Conservation (phyloP, 192 early-diverging fungal genomes). For the Globomyces pollinis-pini region DNA sequence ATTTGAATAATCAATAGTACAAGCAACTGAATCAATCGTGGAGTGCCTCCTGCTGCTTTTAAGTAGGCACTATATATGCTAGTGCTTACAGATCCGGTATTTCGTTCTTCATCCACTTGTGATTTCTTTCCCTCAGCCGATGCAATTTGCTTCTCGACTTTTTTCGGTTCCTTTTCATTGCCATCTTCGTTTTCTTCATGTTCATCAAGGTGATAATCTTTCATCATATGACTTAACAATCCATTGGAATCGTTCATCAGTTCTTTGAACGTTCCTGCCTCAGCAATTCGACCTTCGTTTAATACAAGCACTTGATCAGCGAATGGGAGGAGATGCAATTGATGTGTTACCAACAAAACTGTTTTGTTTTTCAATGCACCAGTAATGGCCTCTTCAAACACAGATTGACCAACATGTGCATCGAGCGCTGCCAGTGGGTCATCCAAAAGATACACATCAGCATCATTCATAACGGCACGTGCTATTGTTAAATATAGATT, state of each 20-base stretch:
- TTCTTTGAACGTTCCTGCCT: conserved; percentile 26
- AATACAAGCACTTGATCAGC: conserved; percentile 65
- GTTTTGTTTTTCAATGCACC: conserved; percentile 61
- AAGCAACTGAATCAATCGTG: conserved; percentile 20
- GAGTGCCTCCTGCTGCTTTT: conserved; percentile 27
- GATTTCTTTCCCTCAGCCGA: conserved; percentile 10
- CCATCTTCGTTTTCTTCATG: neutral
- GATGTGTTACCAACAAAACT: conserved; percentile 68
- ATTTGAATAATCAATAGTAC: conserved; percentile 5
- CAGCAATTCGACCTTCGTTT: conserved; percentile 55
- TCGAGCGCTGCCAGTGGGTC: conserved; percentile 57
- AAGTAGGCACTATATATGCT: conserved; percentile 35
- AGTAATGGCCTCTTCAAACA: conserved; percentile 27
- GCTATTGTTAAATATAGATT: conserved; percentile 9
- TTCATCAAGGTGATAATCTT: conserved; percentile 14
- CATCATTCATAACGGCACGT: conserved; percentile 17
- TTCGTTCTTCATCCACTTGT: neutral
- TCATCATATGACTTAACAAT: conserved; percentile 10
- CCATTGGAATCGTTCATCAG: conserved; percentile 22
- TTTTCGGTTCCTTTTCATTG: conserved; percentile 27
- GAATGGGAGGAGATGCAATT: conserved; percentile 58
- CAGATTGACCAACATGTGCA: conserved; percentile 20
- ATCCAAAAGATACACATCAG: conserved; percentile 46
- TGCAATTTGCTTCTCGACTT: neutral
- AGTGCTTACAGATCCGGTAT: conserved; percentile 13